A percentile compares a stretch with the other conserved stretches of the same genome.
Conservation (phyloP, 176 grass and related monocot genomes). For the Triticum turgidum region DNA sequence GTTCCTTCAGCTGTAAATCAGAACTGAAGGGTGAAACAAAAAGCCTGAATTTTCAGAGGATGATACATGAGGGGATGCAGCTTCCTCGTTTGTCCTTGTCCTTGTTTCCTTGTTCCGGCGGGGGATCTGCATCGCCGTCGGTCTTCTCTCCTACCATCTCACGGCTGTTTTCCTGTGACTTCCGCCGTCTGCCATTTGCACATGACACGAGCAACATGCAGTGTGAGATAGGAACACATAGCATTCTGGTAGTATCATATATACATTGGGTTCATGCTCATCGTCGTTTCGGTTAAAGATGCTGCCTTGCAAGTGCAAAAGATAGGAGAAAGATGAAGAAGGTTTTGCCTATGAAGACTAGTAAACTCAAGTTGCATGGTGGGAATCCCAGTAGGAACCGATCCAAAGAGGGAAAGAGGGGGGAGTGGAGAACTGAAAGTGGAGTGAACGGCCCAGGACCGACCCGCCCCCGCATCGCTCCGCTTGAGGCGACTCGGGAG, state of each 20-base stretch:
- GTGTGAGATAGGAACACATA: neutral
- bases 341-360: neutral
- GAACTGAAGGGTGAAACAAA: neutral
- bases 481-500: too few species aligned
- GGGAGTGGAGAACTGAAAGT: too few species aligned
- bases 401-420: too few species aligned
- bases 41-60: slow-evolving; percentile 48
- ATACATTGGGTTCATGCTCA: too few species aligned
- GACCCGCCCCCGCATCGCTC: too few species aligned
- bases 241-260: neutral
- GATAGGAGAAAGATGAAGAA: neutral
- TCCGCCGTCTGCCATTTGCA: slow-evolving; percentile 32
- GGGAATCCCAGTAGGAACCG: neutral
- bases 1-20: neutral
- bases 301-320: neutral
- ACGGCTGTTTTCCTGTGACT: neutral
- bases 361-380: neutral
- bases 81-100: neutral
- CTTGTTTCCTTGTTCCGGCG: neutral
- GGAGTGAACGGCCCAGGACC: too few species aligned
- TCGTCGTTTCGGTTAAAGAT: too few species aligned
- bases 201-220: neutral
- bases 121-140: neutral
- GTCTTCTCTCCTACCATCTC: neutral
- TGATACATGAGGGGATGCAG: slow-evolving; percentile 31